Evolutionary conservation across 2,329 filamentous ascomycete genomes (phyloP).

Genomic region (Pseudopithomyces maydicus): DNA sequence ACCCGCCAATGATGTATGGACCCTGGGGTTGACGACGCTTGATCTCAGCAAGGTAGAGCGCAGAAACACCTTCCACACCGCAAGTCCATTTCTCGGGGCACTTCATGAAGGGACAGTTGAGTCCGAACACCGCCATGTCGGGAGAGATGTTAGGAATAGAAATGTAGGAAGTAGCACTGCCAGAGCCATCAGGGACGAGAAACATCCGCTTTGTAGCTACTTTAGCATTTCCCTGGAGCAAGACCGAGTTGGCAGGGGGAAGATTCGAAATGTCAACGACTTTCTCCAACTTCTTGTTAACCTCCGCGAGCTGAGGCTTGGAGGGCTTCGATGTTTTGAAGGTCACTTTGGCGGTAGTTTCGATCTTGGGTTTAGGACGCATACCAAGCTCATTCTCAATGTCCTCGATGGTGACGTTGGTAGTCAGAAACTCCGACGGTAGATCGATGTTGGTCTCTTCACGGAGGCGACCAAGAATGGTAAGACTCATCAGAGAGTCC

Average conservation of each 20-base stretch:
- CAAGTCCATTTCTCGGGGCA: constrained; percentile 68
- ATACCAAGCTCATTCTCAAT: constrained; percentile 68
- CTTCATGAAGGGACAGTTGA: constrained; percentile 76
- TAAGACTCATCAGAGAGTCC: constrained; percentile 60
- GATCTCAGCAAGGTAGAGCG: constrained; percentile 71
- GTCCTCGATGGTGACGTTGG: constrained; percentile 67
- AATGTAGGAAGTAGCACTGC: constrained; percentile 71
- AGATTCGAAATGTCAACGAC: constrained; percentile 49
- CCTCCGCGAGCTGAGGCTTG: constrained; percentile 52
- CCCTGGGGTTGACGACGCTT: constrained; percentile 71
- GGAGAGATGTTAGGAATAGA: constrained; percentile 60
- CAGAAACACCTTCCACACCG: constrained; percentile 68
- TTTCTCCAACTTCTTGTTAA: constrained; percentile 52
- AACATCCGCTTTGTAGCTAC: constrained; percentile 61
- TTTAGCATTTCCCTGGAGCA: constrained; percentile 62
- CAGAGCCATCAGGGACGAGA: constrained; percentile 58
- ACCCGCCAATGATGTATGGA: constrained; percentile 60
- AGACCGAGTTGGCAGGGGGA: constrained; percentile 59
- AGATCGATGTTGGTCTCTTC: constrained; percentile 57
- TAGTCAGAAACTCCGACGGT: constrained; percentile 61
- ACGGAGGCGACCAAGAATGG: constrained; percentile 56
- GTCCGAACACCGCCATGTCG: constrained; percentile 57
- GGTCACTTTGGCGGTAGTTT: constrained; percentile 25
- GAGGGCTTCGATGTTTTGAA: constrained; percentile 17
- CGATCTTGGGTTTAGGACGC: constrained; percentile 50